Conservation (phyloP, 768 basidiomycete species). For the Fistulinella prunicolor region DNA sequence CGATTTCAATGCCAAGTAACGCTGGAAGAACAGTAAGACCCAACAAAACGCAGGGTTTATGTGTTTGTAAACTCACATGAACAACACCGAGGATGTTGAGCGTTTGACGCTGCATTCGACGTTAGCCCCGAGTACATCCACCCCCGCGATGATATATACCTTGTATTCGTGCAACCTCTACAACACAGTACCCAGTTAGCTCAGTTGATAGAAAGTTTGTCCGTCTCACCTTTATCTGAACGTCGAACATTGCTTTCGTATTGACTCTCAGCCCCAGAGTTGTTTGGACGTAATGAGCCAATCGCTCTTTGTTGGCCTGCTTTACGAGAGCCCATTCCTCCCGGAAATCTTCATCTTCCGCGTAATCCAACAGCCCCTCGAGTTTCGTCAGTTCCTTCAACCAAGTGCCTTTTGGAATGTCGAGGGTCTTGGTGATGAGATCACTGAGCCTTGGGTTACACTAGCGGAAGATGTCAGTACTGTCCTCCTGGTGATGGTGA, state of each 20-base stretch:
- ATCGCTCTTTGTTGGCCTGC: slow-evolving; percentile 85
- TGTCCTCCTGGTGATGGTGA: not conserved
- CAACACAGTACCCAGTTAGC: slow-evolving; percentile 7
- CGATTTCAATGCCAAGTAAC: slow-evolving; percentile 77
- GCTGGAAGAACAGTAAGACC: slow-evolving; percentile 38
- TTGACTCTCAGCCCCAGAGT: slow-evolving; percentile 71
- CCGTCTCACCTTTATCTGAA: slow-evolving; percentile 73
- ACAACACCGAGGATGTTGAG: slow-evolving; percentile 91
- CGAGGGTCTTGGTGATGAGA: slow-evolving; percentile 82
- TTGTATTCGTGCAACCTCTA: slow-evolving; percentile 93
- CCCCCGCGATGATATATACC: slow-evolving; percentile 35
- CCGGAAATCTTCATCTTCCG: slow-evolving; percentile 73
- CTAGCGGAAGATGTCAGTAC: slow-evolving; percentile 23
- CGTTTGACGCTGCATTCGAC: slow-evolving; percentile 68
- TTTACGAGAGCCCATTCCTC: slow-evolving; percentile 82
- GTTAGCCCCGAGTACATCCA: not conserved
- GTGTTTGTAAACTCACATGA: slow-evolving; percentile 49
- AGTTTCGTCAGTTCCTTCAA: slow-evolving; percentile 80
- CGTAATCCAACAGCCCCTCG: slow-evolving; percentile 68
- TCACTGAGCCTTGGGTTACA: slow-evolving; percentile 87
- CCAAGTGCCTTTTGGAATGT: slow-evolving; percentile 74
- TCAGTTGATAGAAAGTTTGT: not conserved
- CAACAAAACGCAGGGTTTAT: not conserved
- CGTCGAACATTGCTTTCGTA: slow-evolving; percentile 80
- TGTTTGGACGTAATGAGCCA: slow-evolving; percentile 71